Evolutionary conservation across 129 eudicot genomes (phyloP).

Genomic region (Tagetes erecta): DNA sequence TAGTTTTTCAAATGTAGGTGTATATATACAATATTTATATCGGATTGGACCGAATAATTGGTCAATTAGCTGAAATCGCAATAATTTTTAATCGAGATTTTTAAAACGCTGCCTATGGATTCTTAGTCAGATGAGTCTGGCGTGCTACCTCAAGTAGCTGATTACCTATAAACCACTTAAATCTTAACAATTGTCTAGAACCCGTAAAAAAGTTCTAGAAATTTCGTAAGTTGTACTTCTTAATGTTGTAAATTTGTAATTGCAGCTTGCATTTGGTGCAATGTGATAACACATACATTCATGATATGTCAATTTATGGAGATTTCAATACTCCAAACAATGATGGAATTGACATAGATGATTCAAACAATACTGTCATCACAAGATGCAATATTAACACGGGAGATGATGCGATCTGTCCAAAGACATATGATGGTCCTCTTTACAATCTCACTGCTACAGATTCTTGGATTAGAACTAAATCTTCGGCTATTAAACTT

Average conservation of each 20-base stretch:
- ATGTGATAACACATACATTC: conserved; percentile 66
- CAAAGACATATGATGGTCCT: conserved; percentile 80
- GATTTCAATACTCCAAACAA: conserved; percentile 96
- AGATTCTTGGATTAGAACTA: conserved; percentile 83
- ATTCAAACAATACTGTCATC: conserved; percentile 86
- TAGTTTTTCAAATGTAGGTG: too few species aligned
- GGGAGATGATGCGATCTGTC: conserved; percentile 98
- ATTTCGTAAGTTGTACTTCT: not conserved
- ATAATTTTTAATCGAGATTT: too few species aligned
- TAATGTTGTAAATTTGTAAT: conserved; percentile 11
- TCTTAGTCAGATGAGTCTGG: too few species aligned
- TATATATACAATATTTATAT: too few species aligned
- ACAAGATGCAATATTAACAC: conserved; percentile 85
- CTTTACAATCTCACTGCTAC: conserved; percentile 83
- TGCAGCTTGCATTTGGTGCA: conserved; percentile 90
- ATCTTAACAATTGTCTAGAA: too few species aligned
- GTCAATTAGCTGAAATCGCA: too few species aligned
- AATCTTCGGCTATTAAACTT: conserved; percentile 92
- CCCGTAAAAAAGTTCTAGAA: not conserved
- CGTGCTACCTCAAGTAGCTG: too few species aligned
- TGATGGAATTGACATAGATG: conserved; percentile 93
- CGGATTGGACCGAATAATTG: too few species aligned
- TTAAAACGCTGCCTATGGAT: too few species aligned
- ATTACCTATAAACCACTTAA: too few species aligned
- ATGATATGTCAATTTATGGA: conserved; percentile 79